Conservation (phyloP, 225 moss, liverwort and hornwort genomes). For the Anthoceros angustus region DNA sequence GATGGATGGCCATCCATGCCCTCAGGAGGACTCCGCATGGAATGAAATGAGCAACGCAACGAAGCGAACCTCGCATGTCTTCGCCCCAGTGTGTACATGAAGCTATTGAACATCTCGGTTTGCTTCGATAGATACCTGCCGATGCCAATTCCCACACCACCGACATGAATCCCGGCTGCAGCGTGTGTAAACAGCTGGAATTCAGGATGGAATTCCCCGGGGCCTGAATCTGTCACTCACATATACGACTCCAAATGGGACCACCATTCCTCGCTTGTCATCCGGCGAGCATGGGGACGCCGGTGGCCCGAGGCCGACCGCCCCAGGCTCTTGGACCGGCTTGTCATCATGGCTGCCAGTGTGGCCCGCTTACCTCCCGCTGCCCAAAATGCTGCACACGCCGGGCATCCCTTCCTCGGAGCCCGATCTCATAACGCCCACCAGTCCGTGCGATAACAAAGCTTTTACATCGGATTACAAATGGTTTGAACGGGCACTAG, state of each 20-base stretch:
- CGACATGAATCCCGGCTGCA: not conserved
- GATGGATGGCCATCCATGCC: not conserved
- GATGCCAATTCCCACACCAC: too few relatives aligned
- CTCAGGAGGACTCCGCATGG: not conserved
- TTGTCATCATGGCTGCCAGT: not conserved
- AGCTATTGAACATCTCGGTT: not conserved
- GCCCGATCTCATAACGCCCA: too few relatives aligned
- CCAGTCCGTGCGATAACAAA: too few relatives aligned
- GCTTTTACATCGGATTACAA: too few relatives aligned
- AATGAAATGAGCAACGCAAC: not conserved
- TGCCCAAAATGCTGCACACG: not conserved
- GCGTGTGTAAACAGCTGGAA: not conserved
- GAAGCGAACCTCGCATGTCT: conserved; percentile 1
- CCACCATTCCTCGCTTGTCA: not conserved
- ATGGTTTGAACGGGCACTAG: too few relatives aligned
- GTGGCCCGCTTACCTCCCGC: not conserved
- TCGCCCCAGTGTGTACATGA: not conserved
- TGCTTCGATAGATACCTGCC: not conserved
- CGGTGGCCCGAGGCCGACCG: conserved; percentile 3
- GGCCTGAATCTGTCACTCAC: too few relatives aligned
- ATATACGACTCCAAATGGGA: not conserved
- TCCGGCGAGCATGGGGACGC: not conserved
- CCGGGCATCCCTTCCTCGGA: too few relatives aligned
- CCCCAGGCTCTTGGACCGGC: conserved; percentile 1
- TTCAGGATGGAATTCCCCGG: too few relatives aligned